A percentile compares a stretch with the other conserved stretches of the same genome.
Evolutionary conservation across 1,139 yeast species (phyloP).

Genomic region (Kluyveromyces sp.): DNA sequence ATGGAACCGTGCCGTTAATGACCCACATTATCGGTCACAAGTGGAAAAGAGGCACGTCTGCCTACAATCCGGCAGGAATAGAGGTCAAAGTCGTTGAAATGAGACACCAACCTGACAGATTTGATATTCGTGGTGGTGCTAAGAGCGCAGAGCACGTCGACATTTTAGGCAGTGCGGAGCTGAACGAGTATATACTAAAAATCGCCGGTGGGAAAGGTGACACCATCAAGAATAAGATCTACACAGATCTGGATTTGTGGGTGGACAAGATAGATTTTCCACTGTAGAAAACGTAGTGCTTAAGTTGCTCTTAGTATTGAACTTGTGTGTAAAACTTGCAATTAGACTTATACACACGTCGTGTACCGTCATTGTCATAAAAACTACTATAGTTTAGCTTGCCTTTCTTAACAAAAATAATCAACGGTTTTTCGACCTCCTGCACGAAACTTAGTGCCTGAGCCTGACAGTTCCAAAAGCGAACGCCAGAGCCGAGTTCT

Average conservation of each 20-base stretch:
- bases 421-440: too few species aligned
- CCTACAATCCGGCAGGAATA: slow-evolving; percentile 75
- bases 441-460: too few species aligned
- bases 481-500: too few species aligned
- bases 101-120: slow-evolving; percentile 85
- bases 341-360: too few species aligned
- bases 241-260: slow-evolving; percentile 55
- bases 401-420: too few species aligned
- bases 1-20: slow-evolving; percentile 84
- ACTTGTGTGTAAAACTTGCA: too few species aligned
- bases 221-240: slow-evolving; percentile 50
- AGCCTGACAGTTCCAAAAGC: too few species aligned
- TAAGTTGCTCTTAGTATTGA: neutral
- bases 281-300: slow-evolving; percentile 14
- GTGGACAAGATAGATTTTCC: slow-evolving; percentile 33
- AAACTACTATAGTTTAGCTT: too few species aligned
- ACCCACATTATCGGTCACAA: slow-evolving; percentile 78
- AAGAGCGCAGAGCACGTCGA: slow-evolving; percentile 98
- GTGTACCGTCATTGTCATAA: too few species aligned
- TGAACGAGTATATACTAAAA: slow-evolving; percentile 74
- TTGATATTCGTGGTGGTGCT: slow-evolving; percentile 95
- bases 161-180: slow-evolving; percentile 84
- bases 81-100: slow-evolving; percentile 80
- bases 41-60: slow-evolving; percentile 67
- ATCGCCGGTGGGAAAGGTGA: slow-evolving; percentile 80